Percentiles rank a stretch among this genome's conserved stretches.
phyloP scores from a whole-genome alignment of 257 asterid species.

The Paraleonurus japonicus region DNA sequence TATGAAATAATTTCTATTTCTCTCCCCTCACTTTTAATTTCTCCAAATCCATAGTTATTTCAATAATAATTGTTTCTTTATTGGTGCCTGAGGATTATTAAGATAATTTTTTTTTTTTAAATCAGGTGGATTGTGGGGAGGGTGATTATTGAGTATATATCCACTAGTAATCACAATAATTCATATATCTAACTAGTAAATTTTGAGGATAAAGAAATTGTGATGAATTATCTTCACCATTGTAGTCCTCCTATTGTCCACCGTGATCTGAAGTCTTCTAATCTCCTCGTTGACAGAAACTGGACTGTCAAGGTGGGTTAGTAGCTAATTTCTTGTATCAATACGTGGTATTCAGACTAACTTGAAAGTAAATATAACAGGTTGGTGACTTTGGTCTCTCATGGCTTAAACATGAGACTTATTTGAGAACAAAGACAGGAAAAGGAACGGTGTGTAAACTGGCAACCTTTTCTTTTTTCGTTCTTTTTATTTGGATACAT shows the following conservation, averaged over 20 bases:
- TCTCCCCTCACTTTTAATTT: no score
- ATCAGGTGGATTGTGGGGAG: no score
- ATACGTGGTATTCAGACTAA: slow-evolving; percentile 2
- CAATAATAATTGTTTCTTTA: no score
- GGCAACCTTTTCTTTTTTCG: slow-evolving; percentile 9
- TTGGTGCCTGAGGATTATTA: no score
- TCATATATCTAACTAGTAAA: no score
- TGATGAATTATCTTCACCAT: slow-evolving; percentile 95
- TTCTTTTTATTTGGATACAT: slow-evolving; percentile 11
- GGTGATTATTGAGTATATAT: no score
- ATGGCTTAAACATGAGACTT: slow-evolving; percentile 81
- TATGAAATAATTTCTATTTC: no score
- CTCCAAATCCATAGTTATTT: no score
- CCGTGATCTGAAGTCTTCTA: slow-evolving; percentile 95
- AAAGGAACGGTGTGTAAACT: slow-evolving; percentile 82
- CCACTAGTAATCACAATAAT: no score
- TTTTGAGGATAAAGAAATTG: no score
- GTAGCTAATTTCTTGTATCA: slow-evolving; percentile 2
- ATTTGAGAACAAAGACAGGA: slow-evolving; percentile 79
- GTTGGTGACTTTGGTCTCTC: slow-evolving; percentile 99
- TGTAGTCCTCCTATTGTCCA: slow-evolving; percentile 86
- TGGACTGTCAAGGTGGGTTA: slow-evolving; percentile 91
- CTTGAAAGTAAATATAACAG: slow-evolving; percentile 38
- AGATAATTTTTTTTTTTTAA: no score
- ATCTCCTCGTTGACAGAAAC: slow-evolving; percentile 96